These are phyloP conservation scores for Pseudonitzschia pungens DNA, from an alignment of 108 stramenopile species.

Conservation along the genomic window DNA sequence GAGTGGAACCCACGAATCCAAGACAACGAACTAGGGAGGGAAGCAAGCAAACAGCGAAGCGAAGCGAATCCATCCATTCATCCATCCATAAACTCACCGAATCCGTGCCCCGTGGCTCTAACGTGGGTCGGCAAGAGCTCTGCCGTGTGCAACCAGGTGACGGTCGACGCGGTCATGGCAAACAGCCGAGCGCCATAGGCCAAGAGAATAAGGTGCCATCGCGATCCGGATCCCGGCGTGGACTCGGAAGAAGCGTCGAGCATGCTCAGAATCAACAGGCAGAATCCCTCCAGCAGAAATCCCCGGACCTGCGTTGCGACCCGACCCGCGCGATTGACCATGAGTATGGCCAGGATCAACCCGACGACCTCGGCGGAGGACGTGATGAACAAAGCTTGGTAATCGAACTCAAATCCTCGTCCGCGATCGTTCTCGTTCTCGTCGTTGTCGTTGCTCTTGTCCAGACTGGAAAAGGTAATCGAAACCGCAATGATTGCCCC, in stretches of 20 bases:
- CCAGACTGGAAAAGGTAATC: slow-evolving; percentile 38
- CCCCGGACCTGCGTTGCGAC: slow-evolving; percentile 33
- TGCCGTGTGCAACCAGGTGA: slow-evolving; percentile 66
- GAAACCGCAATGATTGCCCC: slow-evolving; percentile 53
- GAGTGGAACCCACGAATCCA: not conserved
- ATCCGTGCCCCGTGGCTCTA: slow-evolving; percentile 64
- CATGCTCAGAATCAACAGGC: slow-evolving; percentile 28
- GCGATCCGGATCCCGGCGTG: not conserved
- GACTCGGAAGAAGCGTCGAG: slow-evolving; percentile 1
- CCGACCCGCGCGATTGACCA: slow-evolving; percentile 47
- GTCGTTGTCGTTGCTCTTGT: slow-evolving; percentile 9
- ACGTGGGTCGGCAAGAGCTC: slow-evolving; percentile 72
- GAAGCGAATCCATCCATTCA: no score
- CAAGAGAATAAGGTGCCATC: not conserved
- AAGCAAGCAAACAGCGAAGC: not conserved
- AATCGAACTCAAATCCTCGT: slow-evolving; percentile 47
- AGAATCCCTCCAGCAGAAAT: slow-evolving; percentile 47
- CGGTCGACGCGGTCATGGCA: slow-evolving; percentile 37
- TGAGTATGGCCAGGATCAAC: slow-evolving; percentile 31
- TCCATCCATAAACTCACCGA: not conserved
- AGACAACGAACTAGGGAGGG: not conserved
- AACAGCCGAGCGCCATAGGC: slow-evolving; percentile 17
- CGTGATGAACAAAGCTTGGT: slow-evolving; percentile 53
- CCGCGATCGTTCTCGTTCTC: slow-evolving; percentile 1
- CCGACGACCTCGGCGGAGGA: slow-evolving; percentile 54